Evolutionary conservation across 805 yeast genomes (phyloP), one percentile per base, ranked within the genome.

Genomic region (Candida arabinofermentans): DNA sequence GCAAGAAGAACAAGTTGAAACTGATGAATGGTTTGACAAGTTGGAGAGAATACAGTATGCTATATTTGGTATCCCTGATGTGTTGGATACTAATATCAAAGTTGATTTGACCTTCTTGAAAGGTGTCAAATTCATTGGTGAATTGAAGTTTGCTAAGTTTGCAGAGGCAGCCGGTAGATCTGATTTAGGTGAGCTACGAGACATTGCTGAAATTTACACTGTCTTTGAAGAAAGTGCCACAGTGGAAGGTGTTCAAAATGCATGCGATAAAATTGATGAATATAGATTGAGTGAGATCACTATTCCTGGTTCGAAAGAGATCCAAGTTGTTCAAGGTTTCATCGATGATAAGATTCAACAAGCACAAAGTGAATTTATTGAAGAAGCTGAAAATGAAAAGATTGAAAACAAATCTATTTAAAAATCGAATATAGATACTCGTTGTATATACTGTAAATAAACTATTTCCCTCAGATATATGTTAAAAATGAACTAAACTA

Each of bases 1-100:
- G 27, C 67, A 65, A 24, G 71, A 75, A 14, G 75, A 78, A 26
- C 69, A 71, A 42, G 81, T 67, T 59, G 86, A 74, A 43, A 60
- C 70, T 27, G 69, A 62, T 37, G 83, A 75, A 46, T 74, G 77
- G 62, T 79, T 78, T 57, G 88, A 81, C 41, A 79, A 79, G 55
- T 69, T 90, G 43, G 81, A 79, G 43, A 79, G 98, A 58, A 73
- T 89, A 53, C 95, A 86, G 61, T 78, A 72, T 52, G 90, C 95
- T 0, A 61, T 88, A 23, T 90, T 81, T 57, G 96, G 96, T n/a
- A 84, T 89, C 42, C 79, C 80, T 45, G 87, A 86, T 23, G 79
- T 77, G 40, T 68, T 76, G 42, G 70, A 79, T 36, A 81, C 74
- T 41, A 78, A 78, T 41, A 74, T 81, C 50, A 60, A 65, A 14